These are phyloP conservation scores for Kodamaea jinghongensis DNA, from an alignment of 805 yeast genomes.

Conservation along the genomic window DNA sequence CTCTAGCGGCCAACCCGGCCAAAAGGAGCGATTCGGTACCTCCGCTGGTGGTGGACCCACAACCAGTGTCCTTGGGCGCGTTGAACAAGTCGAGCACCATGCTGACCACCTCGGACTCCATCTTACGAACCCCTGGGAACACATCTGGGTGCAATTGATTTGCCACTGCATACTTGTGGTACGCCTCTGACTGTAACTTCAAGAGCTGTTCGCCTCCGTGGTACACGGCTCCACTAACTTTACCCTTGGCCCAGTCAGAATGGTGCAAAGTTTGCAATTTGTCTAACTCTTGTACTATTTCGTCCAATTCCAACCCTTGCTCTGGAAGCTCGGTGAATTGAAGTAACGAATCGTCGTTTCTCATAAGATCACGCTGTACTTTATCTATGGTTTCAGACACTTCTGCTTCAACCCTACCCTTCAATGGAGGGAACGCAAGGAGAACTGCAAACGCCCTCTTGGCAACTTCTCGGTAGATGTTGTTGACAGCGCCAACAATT, in stretches of 20 bases:
- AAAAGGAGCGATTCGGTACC: conserved; percentile 91
- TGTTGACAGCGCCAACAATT: conserved; percentile 6
- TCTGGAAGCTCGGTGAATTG: conserved; percentile 56
- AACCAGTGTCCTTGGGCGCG: conserved; percentile 52
- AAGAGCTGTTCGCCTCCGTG: conserved; percentile 88
- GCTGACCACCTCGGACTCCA: conserved; percentile 92
- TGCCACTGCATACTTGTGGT: conserved; percentile 74
- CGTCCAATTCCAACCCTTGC: conserved; percentile 49
- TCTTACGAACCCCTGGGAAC: conserved; percentile 92
- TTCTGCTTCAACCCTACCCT: conserved; percentile 58
- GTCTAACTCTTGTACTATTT: conserved; percentile 52
- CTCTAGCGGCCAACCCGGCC: conserved; percentile 86
- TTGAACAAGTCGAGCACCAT: conserved; percentile 82
- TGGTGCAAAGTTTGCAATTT: conserved; percentile 52
- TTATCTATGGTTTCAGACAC: conserved; percentile 44
- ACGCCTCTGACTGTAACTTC: conserved; percentile 73
- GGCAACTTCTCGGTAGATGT: not conserved
- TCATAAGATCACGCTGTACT: conserved; percentile 59
- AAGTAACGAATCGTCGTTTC: conserved; percentile 44
- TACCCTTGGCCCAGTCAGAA: conserved; percentile 80
- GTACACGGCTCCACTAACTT: conserved; percentile 92
- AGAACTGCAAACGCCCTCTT: conserved; percentile 13
- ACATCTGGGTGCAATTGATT: conserved; percentile 97
- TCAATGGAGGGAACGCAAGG: conserved; percentile 50
- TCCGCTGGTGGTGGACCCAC: conserved; percentile 86